phyloP scores from a whole-genome alignment of 2,329 filamentous ascomycete genomes.

The Botryotinia calthae region DNA sequence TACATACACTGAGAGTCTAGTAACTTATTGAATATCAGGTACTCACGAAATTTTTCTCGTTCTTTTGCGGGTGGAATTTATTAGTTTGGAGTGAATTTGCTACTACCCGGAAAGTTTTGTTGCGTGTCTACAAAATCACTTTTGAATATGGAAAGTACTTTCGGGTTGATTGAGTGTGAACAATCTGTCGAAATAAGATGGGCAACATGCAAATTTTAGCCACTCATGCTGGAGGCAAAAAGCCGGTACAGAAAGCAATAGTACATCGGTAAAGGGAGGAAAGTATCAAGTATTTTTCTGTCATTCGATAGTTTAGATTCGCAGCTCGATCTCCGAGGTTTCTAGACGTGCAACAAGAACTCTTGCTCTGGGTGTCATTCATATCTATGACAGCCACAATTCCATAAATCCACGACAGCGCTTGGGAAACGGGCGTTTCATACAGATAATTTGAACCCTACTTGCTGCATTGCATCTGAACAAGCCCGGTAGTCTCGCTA shows the following conservation, averaged over 20 bases:
- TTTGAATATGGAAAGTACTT: neutral
- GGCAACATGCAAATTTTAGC: rapidly evolving
- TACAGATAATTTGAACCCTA: too few species aligned
- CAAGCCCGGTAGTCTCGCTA: neutral
- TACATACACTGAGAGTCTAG: neutral
- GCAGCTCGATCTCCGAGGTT: too few species aligned
- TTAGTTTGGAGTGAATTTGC: rapidly evolving
- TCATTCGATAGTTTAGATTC: too few species aligned
- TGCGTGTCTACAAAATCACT: neutral
- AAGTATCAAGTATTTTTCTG: neutral
- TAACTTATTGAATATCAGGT: neutral
- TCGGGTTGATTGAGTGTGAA: neutral
- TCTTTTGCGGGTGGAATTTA: neutral
- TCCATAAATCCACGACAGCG: too few species aligned
- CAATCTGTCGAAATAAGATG: neutral
- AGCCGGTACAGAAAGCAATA: neutral
- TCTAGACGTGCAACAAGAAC: too few species aligned
- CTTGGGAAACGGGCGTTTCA: too few species aligned
- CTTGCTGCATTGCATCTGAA: neutral
- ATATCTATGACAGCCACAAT: too few species aligned
- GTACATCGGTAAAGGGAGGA: neutral
- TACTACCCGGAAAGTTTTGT: neutral
- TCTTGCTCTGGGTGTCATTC: too few species aligned
- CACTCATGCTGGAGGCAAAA: neutral
- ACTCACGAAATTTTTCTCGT: neutral